Conservation (phyloP, 768 basidiomycete species). For the Jaapia argillacea region DNA sequence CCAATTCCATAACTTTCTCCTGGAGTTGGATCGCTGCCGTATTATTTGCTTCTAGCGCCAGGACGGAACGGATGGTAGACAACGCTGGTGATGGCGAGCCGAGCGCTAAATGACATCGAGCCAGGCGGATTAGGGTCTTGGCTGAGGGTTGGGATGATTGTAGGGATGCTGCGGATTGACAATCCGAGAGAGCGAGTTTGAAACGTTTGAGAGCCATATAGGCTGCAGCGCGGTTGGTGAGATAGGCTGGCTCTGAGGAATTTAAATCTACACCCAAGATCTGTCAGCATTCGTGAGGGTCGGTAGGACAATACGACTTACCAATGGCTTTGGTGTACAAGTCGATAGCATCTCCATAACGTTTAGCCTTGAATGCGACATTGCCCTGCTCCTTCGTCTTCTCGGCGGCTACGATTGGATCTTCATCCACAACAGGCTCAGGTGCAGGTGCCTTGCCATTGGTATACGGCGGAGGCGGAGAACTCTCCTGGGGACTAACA, state of each 20-base stretch:
- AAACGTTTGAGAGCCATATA: conserved; percentile 77
- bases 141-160: conserved; percentile 51
- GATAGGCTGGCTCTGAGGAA: conserved; percentile 56
- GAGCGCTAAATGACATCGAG: conserved; percentile 75
- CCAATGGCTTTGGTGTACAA: conserved; percentile 72
- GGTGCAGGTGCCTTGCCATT: conserved; percentile 5
- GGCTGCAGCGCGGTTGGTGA: conserved; percentile 82
- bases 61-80: conserved; percentile 51
- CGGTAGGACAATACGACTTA: conserved; percentile 12
- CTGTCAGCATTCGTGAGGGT: background rate
- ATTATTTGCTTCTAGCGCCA: conserved; percentile 56
- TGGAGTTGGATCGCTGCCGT: conserved; percentile 48
- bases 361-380: conserved; percentile 54
- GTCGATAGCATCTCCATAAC: conserved; percentile 61
- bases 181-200: conserved; percentile 65
- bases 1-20: conserved; percentile 48
- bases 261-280: conserved; percentile 12
- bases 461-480: conserved; percentile 10
- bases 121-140: conserved; percentile 77
- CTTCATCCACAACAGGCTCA: conserved; percentile 15
- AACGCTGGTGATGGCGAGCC: conserved; percentile 60
- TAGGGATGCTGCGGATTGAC: conserved; percentile 60
- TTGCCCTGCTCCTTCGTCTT: conserved; percentile 70
- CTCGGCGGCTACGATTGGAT: conserved; percentile 41
- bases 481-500: conserved; percentile 4